Conservation (phyloP, 78 protist genomes). For the Polysphondylium violaceum region DNA sequence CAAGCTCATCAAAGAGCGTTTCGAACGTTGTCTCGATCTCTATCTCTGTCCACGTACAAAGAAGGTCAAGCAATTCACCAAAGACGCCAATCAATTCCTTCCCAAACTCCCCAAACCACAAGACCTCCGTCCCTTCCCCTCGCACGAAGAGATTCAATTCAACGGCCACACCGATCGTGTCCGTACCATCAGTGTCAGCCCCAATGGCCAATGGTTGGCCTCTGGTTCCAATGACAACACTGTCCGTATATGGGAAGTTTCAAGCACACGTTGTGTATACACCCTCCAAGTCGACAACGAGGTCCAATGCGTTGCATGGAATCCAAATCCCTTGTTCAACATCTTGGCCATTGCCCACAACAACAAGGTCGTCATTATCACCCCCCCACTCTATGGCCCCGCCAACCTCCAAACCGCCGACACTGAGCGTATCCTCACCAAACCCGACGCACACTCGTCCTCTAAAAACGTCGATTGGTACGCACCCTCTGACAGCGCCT, state of each 20-base stretch:
- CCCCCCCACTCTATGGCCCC: conserved; percentile 49
- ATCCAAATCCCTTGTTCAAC: conserved; percentile 83
- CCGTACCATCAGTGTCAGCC: conserved; percentile 84
- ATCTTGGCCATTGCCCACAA: conserved; percentile 84
- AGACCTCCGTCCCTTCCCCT: conserved; percentile 98
- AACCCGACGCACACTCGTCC: conserved; percentile 2
- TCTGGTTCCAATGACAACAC: conserved; percentile 91
- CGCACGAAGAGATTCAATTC: conserved; percentile 58
- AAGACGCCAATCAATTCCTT: conserved; percentile 44
- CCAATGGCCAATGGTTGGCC: conserved; percentile 94
- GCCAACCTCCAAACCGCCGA: conserved; percentile 8
- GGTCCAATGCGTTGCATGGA: conserved; percentile 89
- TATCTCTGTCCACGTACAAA: conserved; percentile 93
- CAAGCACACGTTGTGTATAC: conserved; percentile 89
- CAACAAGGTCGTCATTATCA: conserved; percentile 35
- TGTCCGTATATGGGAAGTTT: conserved; percentile 93
- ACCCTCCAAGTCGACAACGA: conserved; percentile 45
- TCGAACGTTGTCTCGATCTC: conserved; percentile 97
- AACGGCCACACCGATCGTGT: conserved; percentile 82
- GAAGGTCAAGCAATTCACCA: conserved; percentile 37
- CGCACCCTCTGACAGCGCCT: neutral
- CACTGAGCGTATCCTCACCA: conserved; percentile 27
- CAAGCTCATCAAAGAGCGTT: conserved; percentile 89
- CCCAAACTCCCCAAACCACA: conserved; percentile 95
- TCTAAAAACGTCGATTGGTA: conserved; percentile 39